phyloP scores from a whole-genome alignment of 108 stramenopile genomes.

The Parmales sp. region DNA sequence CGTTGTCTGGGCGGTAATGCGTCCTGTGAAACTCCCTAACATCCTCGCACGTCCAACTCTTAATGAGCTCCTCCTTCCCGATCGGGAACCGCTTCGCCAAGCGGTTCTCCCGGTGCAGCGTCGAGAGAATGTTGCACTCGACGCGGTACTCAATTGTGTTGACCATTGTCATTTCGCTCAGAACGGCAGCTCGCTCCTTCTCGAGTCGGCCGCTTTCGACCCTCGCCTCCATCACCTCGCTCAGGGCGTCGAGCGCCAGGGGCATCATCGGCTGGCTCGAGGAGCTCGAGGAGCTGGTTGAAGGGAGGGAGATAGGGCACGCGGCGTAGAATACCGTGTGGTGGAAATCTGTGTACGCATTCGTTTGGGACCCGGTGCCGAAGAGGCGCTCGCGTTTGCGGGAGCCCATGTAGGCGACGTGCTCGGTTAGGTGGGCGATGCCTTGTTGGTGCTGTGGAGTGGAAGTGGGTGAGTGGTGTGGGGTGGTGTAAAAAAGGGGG shows the following conservation, averaged over 20 bases:
- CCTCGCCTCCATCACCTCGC: conserved; percentile 90
- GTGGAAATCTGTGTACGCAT: conserved; percentile 97
- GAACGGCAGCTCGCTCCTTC: conserved; percentile 89
- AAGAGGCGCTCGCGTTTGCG: conserved; percentile 87
- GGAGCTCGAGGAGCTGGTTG: conserved; percentile 6
- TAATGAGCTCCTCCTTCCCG: conserved; percentile 88
- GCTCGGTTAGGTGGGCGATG: conserved; percentile 94
- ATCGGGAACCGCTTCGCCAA: conserved; percentile 93
- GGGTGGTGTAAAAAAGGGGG: too few relatives aligned
- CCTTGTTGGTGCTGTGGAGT: conserved; percentile 90
- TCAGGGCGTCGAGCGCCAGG: conserved; percentile 87
- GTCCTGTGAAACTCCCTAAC: conserved; percentile 88
- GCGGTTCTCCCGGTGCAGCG: conserved; percentile 89
- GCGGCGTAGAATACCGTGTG: conserved; percentile 97
- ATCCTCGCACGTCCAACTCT: conserved; percentile 76
- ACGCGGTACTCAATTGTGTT: conserved; percentile 94
- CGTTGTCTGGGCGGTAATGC: conserved; percentile 96
- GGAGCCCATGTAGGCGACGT: conserved; percentile 96
- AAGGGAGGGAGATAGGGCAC: conserved; percentile 69
- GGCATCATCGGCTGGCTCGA: conserved; percentile 65
- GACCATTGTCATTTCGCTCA: conserved; percentile 95
- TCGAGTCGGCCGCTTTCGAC: conserved; percentile 81
- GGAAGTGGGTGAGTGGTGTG: too few relatives aligned
- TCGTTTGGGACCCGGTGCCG: conserved; percentile 88
- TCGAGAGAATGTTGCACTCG: conserved; percentile 89